Base-by-base conservation (phyloP, 1,284 basidiomycete genomes). In the Caloboletus firmus region DNA sequence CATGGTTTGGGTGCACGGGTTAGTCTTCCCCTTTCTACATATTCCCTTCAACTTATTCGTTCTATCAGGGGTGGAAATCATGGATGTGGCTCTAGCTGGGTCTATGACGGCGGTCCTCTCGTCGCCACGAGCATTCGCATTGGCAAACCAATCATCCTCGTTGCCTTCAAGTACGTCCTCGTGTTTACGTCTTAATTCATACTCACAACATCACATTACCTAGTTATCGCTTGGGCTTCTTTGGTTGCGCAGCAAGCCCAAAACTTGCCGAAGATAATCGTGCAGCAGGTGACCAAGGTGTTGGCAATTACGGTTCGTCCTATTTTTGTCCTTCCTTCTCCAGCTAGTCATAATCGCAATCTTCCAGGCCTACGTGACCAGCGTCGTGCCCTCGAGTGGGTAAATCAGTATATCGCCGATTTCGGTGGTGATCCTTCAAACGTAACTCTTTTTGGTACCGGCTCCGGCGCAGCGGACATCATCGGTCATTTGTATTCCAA, bases 1-100 rank as follows among this genome's bases (percentile, higher is more conserved):
- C 56, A 89, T 90, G 87, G 67, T 89, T 40, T 90, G 87, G 87
- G 75, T 90, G 18, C 87, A 90, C 68, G 87, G 88, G 87, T 89
- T 60, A 45, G 79, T 72, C 35, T 37, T 51, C 45, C 31, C 41
- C 12, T 47, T 20, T 41, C 24, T 50, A 49, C 45, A 44, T 44
- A 30, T 54, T 57, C 46, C 51, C 44, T 48, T 42, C 22, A 45
- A 54, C 28, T 28, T 8, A 24, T 5, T 24, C 24, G 62, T 57
- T 50, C 47, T 47, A 32, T 49, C 60, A 89, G 87, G 22, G 87
- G 88, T 41, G 83, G 81, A 11, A 81, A 87, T 64, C 75, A 80
- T 60, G 88, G 88, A 20, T 83, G 81, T 53, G 88, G 87, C 8
- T 87, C 87, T 6, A 81, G 79, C 62, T 90, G 88, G 88, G 72